Conservation (phyloP, 257 asterid species). For the Solanum sitiens region DNA sequence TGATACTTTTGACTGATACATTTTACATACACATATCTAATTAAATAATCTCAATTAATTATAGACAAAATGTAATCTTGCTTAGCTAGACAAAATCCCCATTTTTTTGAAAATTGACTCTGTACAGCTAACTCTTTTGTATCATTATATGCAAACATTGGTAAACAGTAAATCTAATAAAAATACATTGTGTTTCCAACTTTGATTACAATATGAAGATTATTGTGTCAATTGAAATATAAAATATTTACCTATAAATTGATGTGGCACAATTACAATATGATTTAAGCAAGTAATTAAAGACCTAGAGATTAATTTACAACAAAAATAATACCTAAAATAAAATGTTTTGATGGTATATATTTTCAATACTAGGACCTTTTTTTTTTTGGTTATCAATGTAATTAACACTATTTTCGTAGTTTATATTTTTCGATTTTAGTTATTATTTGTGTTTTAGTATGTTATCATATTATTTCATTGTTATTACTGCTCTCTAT, state of each 20-base stretch:
- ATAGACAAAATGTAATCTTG: background rate
- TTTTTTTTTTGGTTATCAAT: background rate
- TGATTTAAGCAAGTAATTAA: background rate
- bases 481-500: background rate
- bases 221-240: background rate
- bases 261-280: background rate
- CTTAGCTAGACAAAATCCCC: background rate
- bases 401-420: background rate
- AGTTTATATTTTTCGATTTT: background rate
- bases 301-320: background rate
- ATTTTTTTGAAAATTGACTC: background rate
- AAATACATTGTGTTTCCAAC: background rate
- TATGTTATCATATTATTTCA: background rate
- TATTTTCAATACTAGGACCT: background rate
- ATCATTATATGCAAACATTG: background rate
- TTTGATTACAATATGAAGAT: background rate
- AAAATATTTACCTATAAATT: background rate
- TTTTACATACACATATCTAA: background rate
- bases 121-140: background rate
- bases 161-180: background rate
- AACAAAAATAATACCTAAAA: background rate
- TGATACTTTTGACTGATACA: background rate
- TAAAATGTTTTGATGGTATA: background rate
- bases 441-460: background rate
- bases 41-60: background rate